phyloP scores from a whole-genome alignment of 2,329 filamentous ascomycete genomes.

The Colletotrichum liriopes region DNA sequence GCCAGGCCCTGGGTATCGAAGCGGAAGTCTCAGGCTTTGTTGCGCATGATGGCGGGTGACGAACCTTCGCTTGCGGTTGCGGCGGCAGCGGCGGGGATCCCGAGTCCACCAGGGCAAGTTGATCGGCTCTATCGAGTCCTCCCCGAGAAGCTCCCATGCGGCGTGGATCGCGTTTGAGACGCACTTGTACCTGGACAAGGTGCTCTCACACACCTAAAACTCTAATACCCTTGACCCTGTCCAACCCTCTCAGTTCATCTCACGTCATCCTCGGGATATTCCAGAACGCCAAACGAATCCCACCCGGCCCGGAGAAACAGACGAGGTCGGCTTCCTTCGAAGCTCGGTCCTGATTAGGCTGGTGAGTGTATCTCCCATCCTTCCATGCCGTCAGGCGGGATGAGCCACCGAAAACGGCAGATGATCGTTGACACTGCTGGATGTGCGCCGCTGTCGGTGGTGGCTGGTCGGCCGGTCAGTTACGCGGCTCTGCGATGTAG shows the following conservation, averaged over 20 bases:
- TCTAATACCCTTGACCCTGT: conserved; percentile 19
- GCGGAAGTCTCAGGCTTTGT: background rate
- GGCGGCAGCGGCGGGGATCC: background rate
- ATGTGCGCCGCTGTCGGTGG: background rate
- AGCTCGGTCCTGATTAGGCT: background rate
- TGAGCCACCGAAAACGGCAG: background rate
- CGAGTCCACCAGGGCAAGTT: too few relatives aligned
- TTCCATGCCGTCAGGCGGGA: background rate
- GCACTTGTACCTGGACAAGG: conserved; percentile 20
- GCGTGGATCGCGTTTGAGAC: conserved; percentile 9
- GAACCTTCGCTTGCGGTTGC: background rate
- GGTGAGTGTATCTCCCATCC: background rate
- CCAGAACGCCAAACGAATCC: conserved; percentile 13
- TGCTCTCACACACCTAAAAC: background rate
- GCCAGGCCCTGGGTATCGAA: background rate
- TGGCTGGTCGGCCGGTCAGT: background rate
- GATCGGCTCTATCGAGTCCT: background rate
- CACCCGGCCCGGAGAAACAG: background rate
- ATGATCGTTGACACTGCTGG: background rate
- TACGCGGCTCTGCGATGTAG: conserved; percentile 7
- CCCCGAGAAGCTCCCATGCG: background rate
- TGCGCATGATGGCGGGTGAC: background rate
- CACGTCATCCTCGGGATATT: conserved; percentile 40
- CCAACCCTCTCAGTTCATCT: conserved; percentile 14
- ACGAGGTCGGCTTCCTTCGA: background rate